Conservation (phyloP, 345 rosid species). For the Cardamine occulta region DNA sequence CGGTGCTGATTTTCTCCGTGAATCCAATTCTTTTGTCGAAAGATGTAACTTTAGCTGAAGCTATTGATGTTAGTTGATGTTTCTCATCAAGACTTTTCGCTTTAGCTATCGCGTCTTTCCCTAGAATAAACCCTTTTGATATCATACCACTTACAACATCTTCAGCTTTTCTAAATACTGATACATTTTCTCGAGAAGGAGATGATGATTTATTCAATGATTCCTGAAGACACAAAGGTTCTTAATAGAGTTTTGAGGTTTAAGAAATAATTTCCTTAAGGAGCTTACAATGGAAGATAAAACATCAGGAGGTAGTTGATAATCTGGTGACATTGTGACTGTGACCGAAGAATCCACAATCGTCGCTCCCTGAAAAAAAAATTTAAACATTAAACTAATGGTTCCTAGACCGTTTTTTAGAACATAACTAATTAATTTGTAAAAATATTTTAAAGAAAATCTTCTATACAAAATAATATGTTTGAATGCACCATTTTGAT, state of each 20-base stretch:
- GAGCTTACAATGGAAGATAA: constrained; percentile 53
- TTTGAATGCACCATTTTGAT: no score
- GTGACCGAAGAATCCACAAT: constrained; percentile 74
- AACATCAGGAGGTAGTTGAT: constrained; percentile 73
- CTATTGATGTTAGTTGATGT: constrained; percentile 76
- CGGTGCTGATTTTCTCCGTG: constrained; percentile 71
- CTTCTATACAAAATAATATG: no score
- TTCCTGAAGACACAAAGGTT: constrained; percentile 45
- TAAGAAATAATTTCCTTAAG: neutral
- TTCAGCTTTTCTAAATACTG: constrained; percentile 75
- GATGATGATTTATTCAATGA: constrained; percentile 24
- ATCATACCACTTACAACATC: constrained; percentile 80
- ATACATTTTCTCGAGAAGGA: constrained; percentile 51
- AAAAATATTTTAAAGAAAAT: no score
- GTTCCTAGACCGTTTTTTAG: neutral
- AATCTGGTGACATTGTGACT: constrained; percentile 66
- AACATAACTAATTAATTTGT: neutral
- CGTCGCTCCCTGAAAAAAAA: constrained; percentile 66
- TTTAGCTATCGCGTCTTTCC: constrained; percentile 80
- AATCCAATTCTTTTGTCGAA: constrained; percentile 76
- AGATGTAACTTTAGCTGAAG: constrained; percentile 78
- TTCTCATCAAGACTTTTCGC: constrained; percentile 82
- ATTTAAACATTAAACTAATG: neutral
- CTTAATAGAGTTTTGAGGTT: neutral
- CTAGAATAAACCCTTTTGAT: constrained; percentile 78